These are phyloP conservation scores for Exophiala bonariae DNA, from an alignment of 2,329 filamentous ascomycete species.

Conservation along the genomic window DNA sequence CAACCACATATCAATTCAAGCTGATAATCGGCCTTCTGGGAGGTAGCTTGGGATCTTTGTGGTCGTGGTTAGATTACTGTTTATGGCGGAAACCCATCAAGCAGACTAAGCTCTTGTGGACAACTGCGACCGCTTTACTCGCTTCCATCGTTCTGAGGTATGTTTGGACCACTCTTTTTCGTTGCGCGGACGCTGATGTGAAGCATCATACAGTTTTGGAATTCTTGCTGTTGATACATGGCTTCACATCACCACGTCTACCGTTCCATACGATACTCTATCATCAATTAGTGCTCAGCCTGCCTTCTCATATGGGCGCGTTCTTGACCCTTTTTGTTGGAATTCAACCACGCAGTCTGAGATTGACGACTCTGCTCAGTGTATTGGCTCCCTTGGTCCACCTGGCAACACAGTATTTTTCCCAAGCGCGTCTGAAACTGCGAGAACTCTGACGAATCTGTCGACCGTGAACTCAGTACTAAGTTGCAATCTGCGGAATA, in stretches of 20 bases:
- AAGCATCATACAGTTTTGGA: slow-evolving; percentile 11
- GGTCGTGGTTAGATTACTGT: slow-evolving; percentile 1
- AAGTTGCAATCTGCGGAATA: slow-evolving; percentile 3
- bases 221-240: slow-evolving; percentile 29
- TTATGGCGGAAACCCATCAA: neutral
- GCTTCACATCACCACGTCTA: slow-evolving; percentile 29
- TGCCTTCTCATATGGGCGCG: neutral
- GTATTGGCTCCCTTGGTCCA: slow-evolving; percentile 2
- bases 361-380: neutral
- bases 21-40: slow-evolving; percentile 1
- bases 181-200: too few species aligned
- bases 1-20: slow-evolving; percentile 6
- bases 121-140: neutral
- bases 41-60: slow-evolving; percentile 1
- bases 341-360: slow-evolving; percentile 1
- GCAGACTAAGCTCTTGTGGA: slow-evolving; percentile 2
- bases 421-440: slow-evolving; percentile 3
- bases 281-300: slow-evolving; percentile 1
- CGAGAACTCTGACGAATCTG: slow-evolving; percentile 3
- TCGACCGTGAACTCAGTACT: slow-evolving; percentile 1
- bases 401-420: neutral
- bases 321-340: neutral
- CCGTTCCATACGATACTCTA: slow-evolving; percentile 11
- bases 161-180: too few species aligned
- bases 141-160: slow-evolving; percentile 3